Base-by-base conservation (phyloP, 495 filamentous ascomycete species). In the Penicillium paradoxum region DNA sequence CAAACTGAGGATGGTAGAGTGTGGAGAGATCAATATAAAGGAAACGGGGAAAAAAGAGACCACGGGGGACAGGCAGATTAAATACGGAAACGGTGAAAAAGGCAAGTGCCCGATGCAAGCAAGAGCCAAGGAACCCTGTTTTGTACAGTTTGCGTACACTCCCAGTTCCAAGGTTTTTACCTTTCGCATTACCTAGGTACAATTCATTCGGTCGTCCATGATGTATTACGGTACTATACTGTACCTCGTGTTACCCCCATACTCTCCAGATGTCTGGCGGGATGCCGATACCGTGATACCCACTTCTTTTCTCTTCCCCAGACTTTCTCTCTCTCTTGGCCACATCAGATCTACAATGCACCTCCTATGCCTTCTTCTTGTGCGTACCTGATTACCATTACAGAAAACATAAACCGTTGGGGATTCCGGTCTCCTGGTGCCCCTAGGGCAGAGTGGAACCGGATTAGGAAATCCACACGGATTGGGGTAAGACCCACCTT, bases 211-310 rank as follows among this genome's bases (percentile, higher is more conserved):
- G n/a, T n/a, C n/a, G n/a, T n/a, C n/a, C n/a, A n/a, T n/a, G n/a
- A n/a, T n/a, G n/a, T n/a, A n/a, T n/a, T n/a, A n/a, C n/a, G n/a
- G 24, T 27, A 27, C 24, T 27, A 3, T 27, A 27, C 24, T 27
- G 24, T 27, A 27, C 24, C 7, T 7, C 24, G 24, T 27, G 24
- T 27, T 7, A 3, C 24, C 24, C 24, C 24, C 24, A 2, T n/a
- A 4, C 10, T 2, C 11, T 34, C 32, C 32, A 34, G 9, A 17
- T n/a, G n/a, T n/a, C n/a, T n/a, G n/a, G 41, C 59, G 59, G 62
- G 58, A 62, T 64, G 58, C 62, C 62, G 62, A 64, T 43, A 11
- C 13, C 18, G 4, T 47, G n/a, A n/a, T n/a, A 54, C 45, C 51
- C 49, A 51, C 49, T 55, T 54, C 47, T 53, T 24, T 37, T 17